Percentiles rank a stretch among this genome's conserved stretches.
Conservation (phyloP, 1,139 yeast genomes). For the Yamadazyma atmosphaerica region DNA sequence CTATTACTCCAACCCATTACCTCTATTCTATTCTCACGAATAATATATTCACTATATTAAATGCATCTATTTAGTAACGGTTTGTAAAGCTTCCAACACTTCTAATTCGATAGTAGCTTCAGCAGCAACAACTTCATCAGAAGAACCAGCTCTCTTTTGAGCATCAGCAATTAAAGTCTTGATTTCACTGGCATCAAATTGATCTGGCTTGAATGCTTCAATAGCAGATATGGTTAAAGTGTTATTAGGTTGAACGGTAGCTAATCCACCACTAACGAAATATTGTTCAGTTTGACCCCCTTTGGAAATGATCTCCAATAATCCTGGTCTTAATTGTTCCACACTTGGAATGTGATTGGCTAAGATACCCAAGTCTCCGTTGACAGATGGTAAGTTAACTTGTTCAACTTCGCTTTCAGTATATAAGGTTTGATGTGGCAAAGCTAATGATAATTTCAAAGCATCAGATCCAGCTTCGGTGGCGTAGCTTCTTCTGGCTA, state of each 20-base stretch:
- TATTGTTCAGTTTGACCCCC: conserved; percentile 75
- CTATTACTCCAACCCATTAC: no score
- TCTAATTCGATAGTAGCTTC: conserved; percentile 95
- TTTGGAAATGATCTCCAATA: conserved; percentile 85
- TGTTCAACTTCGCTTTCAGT: conserved; percentile 63
- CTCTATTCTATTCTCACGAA: no score
- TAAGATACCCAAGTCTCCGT: conserved; percentile 96
- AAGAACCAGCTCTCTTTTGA: conserved; percentile 82
- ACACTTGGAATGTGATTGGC: conserved; percentile 98
- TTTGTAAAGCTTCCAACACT: conserved; percentile 91
- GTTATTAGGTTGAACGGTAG: conserved; percentile 95
- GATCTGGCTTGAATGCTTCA: conserved; percentile 92
- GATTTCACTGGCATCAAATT: conserved; percentile 80
- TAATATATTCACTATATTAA: conserved; percentile 2
- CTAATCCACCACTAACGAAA: conserved; percentile 95
- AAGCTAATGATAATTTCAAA: conserved; percentile 84
- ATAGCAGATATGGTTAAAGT: conserved; percentile 88
- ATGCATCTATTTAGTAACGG: conserved; percentile 69
- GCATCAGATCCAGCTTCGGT: conserved; percentile 80
- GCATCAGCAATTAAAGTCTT: conserved; percentile 88
- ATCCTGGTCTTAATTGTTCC: conserved; percentile 96
- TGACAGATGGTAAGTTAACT: conserved; percentile 93
- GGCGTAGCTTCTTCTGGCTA: conserved; percentile 82
- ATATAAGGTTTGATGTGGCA: conserved; percentile 76
- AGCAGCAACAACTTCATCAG: conserved; percentile 88